Base-by-base conservation (phyloP, 805 yeast genomes). In the Saturnispora zaruensis region DNA sequence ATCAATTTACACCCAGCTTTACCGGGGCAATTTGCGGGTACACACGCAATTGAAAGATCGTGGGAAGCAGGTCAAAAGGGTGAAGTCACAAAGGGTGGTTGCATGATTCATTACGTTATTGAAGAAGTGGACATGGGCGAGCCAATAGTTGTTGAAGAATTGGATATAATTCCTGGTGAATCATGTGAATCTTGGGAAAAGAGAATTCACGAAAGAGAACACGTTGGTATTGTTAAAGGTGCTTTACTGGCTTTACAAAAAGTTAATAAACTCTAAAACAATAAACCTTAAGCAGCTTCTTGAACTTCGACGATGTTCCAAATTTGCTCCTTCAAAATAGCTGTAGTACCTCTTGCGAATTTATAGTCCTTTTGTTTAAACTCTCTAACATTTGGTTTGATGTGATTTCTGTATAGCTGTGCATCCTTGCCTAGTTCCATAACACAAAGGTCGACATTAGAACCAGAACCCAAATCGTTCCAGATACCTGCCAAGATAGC, bases 401-500 rank as follows among this genome's bases (percentile, higher is more conserved):
- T 74, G 75, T 87, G 87, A 69, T 90, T 90, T 71, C 99, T 81
- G 66, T 77, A 73, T 50, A 91, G 75, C 54, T 76, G 79, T 8
- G 98, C 96, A 66, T 87, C 95, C 65, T 87, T 81, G 54, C 93
- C 96, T 40, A 78, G 72, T 70, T 91, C 97, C 95, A 93, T 88
- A 16, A 93, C 98, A 73, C 98, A 93, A 55, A 93, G 73, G 66
- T 93, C 99, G 34, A 93, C 98, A 64, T 93, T 93, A 26, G 99
- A 93, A 66, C 99, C 99, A 1, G 98, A 91, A 45, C 99, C 99
- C 64, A 91, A 78, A 75, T 93, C 99, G 69, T 93, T 93, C 96
- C 96, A 93, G 62, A 93, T 91, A 78, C 99, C 99, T 16, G 96
- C 88, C 70, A 87, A 87, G 62, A 93, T 93, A 24, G 98, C 98